phyloP scores from a whole-genome alignment of 768 basidiomycete genomes.

The Suillus subalutaceus region DNA sequence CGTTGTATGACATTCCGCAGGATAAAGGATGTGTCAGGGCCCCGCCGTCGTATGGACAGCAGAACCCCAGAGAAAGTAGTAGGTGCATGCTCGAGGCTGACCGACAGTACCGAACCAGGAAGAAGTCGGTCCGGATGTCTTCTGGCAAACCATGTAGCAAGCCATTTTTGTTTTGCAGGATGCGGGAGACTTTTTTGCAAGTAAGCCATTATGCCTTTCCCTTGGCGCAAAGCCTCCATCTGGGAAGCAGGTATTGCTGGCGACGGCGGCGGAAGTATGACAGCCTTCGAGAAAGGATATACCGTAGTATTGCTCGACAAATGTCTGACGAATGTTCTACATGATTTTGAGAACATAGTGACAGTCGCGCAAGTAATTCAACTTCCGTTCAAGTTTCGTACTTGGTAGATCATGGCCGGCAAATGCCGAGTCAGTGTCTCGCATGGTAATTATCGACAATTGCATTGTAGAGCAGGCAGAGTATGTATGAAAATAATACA shows the following conservation, averaged over 20 bases:
- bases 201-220: conserved; percentile 81
- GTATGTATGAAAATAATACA: conserved; percentile 16
- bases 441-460: conserved; percentile 30
- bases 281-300: conserved; percentile 79
- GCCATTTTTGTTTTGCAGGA: conserved; percentile 69
- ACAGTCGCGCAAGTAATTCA: background rate
- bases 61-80: conserved; percentile 89
- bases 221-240: conserved; percentile 52
- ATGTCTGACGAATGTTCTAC: conserved; percentile 21
- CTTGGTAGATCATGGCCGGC: background rate
- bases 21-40: conserved; percentile 85
- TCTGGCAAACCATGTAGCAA: conserved; percentile 71
- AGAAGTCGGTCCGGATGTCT: conserved; percentile 66
- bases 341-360: conserved; percentile 17
- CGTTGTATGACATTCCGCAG: conserved; percentile 90
- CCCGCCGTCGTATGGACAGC: conserved; percentile 79
- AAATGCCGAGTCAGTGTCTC: conserved; percentile 16
- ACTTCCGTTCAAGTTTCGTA: background rate
- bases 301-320: conserved; percentile 25
- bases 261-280: conserved; percentile 52
- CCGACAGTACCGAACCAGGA: conserved; percentile 86
- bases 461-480: conserved; percentile 26
- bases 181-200: conserved; percentile 66
- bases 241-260: conserved; percentile 41
- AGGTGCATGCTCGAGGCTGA: conserved; percentile 76